A percentile compares a stretch with the other conserved stretches of the same genome.
Conservation (phyloP, 208 protist species). For the Acanthamoeba polyphaga region DNA sequence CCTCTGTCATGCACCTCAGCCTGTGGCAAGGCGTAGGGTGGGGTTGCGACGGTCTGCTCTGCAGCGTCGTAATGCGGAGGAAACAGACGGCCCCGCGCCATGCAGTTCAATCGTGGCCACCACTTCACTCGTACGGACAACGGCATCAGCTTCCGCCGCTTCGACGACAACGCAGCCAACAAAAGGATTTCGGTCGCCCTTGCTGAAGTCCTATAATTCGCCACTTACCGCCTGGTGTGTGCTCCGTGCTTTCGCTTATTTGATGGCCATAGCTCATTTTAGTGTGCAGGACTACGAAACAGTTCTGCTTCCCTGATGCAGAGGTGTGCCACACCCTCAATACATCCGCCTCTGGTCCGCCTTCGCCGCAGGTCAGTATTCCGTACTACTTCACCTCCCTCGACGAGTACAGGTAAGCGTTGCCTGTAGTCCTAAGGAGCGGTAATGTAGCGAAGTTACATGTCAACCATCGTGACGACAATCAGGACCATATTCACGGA, state of each 20-base stretch:
- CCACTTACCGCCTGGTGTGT: constrained; percentile 35
- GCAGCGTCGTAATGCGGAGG: not conserved
- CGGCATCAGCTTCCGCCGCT: not conserved
- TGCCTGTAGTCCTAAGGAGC: not conserved
- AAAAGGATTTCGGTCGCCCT: not conserved
- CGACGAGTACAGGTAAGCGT: constrained; percentile 28
- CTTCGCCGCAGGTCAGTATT: constrained; percentile 23
- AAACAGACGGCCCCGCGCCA: not conserved
- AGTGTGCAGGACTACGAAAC: constrained; percentile 1
- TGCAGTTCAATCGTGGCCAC: not conserved
- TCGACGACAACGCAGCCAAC: not conserved
- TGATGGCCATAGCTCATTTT: not conserved
- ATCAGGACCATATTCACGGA: constrained; percentile 48
- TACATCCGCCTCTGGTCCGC: not conserved
- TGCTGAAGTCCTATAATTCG: constrained; percentile 34
- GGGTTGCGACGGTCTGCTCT: not conserved
- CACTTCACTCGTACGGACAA: not conserved
- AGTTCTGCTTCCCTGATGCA: constrained; percentile 67
- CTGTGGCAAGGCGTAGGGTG: not conserved
- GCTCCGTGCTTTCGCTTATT: not conserved
- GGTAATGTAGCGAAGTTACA: not conserved
- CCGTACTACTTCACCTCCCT: constrained; percentile 54
- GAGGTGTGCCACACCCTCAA: not conserved
- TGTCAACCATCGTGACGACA: not conserved
- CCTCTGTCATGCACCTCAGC: not conserved